Evolutionary conservation across 148 eudicot genomes (phyloP).

Genomic region (Spergularia marina): DNA sequence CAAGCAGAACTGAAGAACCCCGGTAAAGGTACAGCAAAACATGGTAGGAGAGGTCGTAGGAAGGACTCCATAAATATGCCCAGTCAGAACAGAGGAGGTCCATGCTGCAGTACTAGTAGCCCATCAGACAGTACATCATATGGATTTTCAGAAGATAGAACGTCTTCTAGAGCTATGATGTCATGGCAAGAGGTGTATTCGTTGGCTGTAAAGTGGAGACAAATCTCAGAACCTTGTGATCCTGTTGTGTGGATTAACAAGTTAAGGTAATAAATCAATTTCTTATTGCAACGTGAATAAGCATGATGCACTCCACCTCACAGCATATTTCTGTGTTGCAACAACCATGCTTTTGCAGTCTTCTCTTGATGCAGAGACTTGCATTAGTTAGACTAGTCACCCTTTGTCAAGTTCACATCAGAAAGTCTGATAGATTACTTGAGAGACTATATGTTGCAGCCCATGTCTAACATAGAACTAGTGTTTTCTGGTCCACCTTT

Average conservation of each 20-base stretch:
- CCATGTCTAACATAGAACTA: too few relatives aligned
- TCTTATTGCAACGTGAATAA: slow-evolving; percentile 9
- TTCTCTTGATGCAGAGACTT: not conserved
- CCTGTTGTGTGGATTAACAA: slow-evolving; percentile 97
- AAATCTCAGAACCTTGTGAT: slow-evolving; percentile 97
- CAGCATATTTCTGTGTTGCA: not conserved
- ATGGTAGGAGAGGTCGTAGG: slow-evolving; percentile 70
- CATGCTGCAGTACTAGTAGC: slow-evolving; percentile 89
- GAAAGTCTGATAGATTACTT: too few relatives aligned
- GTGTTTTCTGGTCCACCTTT: too few relatives aligned
- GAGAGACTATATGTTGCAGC: too few relatives aligned
- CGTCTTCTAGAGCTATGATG: slow-evolving; percentile 61
- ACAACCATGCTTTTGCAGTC: not conserved
- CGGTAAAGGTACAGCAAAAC: slow-evolving; percentile 58
- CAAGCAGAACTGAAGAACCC: slow-evolving; percentile 74
- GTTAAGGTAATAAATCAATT: slow-evolving; percentile 54
- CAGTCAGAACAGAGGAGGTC: slow-evolving; percentile 94
- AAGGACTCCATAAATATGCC: slow-evolving; percentile 55
- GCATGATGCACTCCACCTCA: not conserved
- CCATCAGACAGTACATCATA: slow-evolving; percentile 50
- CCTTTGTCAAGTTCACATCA: too few relatives aligned
- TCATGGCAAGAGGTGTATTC: slow-evolving; percentile 89
- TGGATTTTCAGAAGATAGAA: slow-evolving; percentile 56
- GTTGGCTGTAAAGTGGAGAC: slow-evolving; percentile 96
- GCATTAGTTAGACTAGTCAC: too few relatives aligned